Conservation (phyloP, 805 yeast genomes). For the Diddensiella transvaalensis region DNA sequence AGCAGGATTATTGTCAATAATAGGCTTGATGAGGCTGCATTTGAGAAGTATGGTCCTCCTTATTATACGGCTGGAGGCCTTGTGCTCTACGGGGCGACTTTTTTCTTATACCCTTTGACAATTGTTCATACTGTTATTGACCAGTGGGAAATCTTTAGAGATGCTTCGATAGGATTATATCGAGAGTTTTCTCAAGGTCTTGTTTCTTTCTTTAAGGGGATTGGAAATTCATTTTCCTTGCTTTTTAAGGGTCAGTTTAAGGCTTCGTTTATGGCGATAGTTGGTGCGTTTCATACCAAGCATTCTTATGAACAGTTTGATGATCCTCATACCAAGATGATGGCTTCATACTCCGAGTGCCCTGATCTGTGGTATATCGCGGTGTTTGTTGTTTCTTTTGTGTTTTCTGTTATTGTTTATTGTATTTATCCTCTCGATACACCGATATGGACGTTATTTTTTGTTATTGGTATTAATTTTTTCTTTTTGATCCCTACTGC, state of each 20-base stretch:
- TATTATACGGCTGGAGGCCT: conserved; percentile 51
- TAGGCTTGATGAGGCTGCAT: conserved; percentile 43
- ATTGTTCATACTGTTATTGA: conserved; percentile 38
- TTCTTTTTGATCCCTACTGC: conserved; percentile 62
- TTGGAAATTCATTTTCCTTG: not conserved
- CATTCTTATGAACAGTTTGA: conserved; percentile 45
- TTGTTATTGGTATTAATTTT: conserved; percentile 51
- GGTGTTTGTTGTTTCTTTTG: conserved; percentile 42
- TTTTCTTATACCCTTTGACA: conserved; percentile 54
- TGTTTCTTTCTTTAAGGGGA: conserved; percentile 3
- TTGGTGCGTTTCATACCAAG: conserved; percentile 21
- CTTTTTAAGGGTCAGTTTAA: not conserved
- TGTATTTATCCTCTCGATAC: conserved; percentile 44
- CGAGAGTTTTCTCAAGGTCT: conserved; percentile 12
- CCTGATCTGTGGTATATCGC: conserved; percentile 70
- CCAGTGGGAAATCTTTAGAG: conserved; percentile 24
- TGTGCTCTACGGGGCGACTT: conserved; percentile 50
- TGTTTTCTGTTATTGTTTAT: conserved; percentile 41
- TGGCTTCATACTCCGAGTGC: conserved; percentile 56
- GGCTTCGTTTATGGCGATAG: not conserved
- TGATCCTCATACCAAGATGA: conserved; percentile 33
- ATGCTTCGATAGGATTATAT: conserved; percentile 31
- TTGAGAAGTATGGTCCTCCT: conserved; percentile 62
- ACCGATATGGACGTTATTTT: conserved; percentile 60
- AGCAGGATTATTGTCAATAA: conserved; percentile 38